Evolutionary conservation across 1,284 basidiomycete genomes (phyloP).

Genomic region (Trametes pubescens): DNA sequence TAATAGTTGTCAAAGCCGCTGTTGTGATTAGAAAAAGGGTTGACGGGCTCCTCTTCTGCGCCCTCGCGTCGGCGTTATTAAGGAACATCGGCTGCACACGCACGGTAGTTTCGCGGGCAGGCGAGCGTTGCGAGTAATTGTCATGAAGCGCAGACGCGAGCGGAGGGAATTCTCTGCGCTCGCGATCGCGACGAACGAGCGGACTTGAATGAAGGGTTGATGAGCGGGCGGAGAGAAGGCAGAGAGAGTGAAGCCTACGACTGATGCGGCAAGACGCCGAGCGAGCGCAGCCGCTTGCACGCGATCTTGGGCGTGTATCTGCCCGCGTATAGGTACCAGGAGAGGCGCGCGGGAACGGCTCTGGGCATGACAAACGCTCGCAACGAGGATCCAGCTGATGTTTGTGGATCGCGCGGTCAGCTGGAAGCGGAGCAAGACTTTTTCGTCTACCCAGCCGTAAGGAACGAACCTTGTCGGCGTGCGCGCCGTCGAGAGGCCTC

Average conservation of each 20-base stretch:
- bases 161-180: not conserved
- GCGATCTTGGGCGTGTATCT: conserved; percentile 9
- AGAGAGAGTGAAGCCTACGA: conserved; percentile 6
- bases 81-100: conserved; percentile 16
- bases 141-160: conserved; percentile 2
- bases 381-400: conserved; percentile 23
- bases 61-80: conserved; percentile 20
- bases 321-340: not conserved
- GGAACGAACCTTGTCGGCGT: conserved; percentile 1
- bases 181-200: conserved; percentile 12
- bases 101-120: not conserved
- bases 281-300: conserved; percentile 1
- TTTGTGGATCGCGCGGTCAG: conserved; percentile 11
- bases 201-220: conserved; percentile 14
- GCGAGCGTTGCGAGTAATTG: not conserved
- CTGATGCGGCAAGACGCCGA: conserved; percentile 15
- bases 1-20: conserved; percentile 23
- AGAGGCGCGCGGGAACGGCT: conserved; percentile 15
- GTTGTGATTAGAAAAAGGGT: conserved; percentile 11
- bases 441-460: conserved; percentile 6
- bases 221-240: conserved; percentile 19
- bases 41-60: conserved; percentile 15
- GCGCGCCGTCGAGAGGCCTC: conserved; percentile 10
- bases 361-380: conserved; percentile 11
- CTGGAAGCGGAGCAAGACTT: conserved; percentile 17